These are phyloP conservation scores for Fusarium sp. DNA, from an alignment of 2,329 filamentous ascomycete genomes.

Conservation along the genomic window DNA sequence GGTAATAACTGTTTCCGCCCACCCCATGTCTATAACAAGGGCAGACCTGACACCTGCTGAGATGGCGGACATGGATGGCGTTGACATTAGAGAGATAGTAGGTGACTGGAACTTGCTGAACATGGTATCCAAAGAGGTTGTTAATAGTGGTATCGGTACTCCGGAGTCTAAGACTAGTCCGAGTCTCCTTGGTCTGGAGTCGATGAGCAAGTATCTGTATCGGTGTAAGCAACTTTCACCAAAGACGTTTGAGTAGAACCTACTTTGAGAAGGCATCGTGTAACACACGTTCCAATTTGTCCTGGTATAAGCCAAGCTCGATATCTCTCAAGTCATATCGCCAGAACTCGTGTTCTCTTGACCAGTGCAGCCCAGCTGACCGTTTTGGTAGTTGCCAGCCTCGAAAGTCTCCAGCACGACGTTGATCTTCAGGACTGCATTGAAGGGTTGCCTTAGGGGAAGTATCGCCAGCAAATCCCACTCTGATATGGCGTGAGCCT, in stretches of 20 bases:
- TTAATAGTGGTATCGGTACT: conserved; percentile 82
- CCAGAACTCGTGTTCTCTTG: conserved; percentile 80
- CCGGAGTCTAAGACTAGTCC: conserved; percentile 82
- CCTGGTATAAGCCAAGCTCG: conserved; percentile 84
- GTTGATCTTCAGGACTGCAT: conserved; percentile 81
- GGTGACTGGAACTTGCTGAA: conserved; percentile 87
- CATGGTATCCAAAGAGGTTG: conserved; percentile 79
- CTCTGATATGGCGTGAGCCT: conserved; percentile 81
- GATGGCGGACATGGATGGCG: conserved; percentile 78
- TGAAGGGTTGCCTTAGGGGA: conserved; percentile 77
- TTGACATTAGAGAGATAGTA: conserved; percentile 83
- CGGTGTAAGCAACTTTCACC: conserved; percentile 28
- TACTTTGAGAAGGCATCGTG: conserved; percentile 86
- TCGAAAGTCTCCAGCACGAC: conserved; percentile 85
- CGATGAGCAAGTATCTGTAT: conserved; percentile 73
- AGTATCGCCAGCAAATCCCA: conserved; percentile 89
- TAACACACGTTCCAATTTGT: conserved; percentile 87
- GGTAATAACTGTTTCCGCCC: conserved; percentile 89
- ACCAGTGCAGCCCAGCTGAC: conserved; percentile 68
- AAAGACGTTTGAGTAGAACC: conserved; percentile 5
- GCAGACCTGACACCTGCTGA: conserved; percentile 89
- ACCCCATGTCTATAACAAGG: conserved; percentile 90
- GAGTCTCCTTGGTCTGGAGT: conserved; percentile 81
- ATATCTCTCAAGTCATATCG: conserved; percentile 77
- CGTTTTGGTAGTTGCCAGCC: conserved; percentile 71